Evolutionary conservation across 2,329 filamentous ascomycete genomes (phyloP).

Genomic region (Cercospora berteroae): DNA sequence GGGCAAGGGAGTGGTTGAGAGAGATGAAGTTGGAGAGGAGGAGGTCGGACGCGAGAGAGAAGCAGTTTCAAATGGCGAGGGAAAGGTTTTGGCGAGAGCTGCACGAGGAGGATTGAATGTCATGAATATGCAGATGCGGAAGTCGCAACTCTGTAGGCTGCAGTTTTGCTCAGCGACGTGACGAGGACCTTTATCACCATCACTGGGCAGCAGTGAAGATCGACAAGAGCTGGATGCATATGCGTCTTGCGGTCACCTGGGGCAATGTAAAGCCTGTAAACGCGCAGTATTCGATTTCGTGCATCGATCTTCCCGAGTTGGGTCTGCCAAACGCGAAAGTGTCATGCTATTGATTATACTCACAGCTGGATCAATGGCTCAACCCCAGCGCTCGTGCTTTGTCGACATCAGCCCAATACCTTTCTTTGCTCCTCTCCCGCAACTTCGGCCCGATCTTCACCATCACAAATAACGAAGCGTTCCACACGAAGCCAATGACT

Average conservation of each 20-base stretch:
- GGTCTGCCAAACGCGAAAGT: background rate
- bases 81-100: background rate
- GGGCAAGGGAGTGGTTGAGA: conserved; percentile 10
- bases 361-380: conserved; percentile 12
- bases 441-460: conserved; percentile 20
- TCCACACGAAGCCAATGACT: conserved; percentile 22
- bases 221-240: too few species aligned
- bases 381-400: conserved; percentile 22
- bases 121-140: background rate
- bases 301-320: background rate
- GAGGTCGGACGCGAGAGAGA: background rate
- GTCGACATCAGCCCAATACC: conserved; percentile 24
- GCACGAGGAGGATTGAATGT: background rate
- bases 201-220: too few species aligned
- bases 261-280: background rate
- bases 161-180: background rate
- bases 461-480: conserved; percentile 23
- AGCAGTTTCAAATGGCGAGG: background rate
- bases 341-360: background rate
- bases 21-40: conserved; percentile 1
- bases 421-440: conserved; percentile 17
- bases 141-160: background rate
- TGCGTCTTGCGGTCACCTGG: background rate
- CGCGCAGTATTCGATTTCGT: background rate
- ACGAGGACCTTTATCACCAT: too few species aligned